Base-by-base conservation (phyloP, 805 yeast species). In the Sporopachydermia lactativora region DNA sequence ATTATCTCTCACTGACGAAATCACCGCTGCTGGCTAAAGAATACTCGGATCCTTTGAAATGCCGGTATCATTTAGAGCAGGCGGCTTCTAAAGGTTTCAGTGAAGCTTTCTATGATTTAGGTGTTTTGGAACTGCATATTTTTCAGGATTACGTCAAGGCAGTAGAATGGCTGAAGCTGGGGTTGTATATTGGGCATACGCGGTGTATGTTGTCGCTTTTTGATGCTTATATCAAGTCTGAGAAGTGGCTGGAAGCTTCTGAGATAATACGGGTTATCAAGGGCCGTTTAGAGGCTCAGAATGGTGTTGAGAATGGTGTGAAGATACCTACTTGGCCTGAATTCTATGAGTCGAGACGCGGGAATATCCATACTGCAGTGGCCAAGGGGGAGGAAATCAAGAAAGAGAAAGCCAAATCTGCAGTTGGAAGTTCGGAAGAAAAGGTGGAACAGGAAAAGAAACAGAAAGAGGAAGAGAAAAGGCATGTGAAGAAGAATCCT, bases 141-240 rank as follows among this genome's bases (percentile, higher is more conserved):
- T 82, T 78, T 52, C 58, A 66, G 5, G 64, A 77, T 49, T 49
- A 55, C 4, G 41, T 44, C 3, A 77, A 75, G 47, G 77, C 86
- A 1, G 58, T 64, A 34, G 81, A 79, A 52, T 82, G 94, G 94
- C 82, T 81, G 58, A 71, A 68, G 48, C 55, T 82, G 39, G 94
- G 92, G 1, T 65, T 73, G 37, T 89, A 81, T 48, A 58, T 79
- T 4, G 55, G 54, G 24, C 85, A 80, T 49, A 45, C 71, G 4
- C 68, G 73, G 19, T 79, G 31, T 24, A 24, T 24, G 31, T n/a
- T 24, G 31, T 8, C 31, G n/a, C 31, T 24, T 8, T 24, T 24
- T 24, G 31, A 24, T 24, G 31, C 31, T 8, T 24, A 24, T 24
- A 24, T 24, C 31, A 24, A 24, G n/a, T 8, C 8, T n/a, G n/a